Evolutionary conservation across 345 rosid genomes (phyloP), one percentile per base, ranked within the genome.

Genomic region (Microcos paniculata): DNA sequence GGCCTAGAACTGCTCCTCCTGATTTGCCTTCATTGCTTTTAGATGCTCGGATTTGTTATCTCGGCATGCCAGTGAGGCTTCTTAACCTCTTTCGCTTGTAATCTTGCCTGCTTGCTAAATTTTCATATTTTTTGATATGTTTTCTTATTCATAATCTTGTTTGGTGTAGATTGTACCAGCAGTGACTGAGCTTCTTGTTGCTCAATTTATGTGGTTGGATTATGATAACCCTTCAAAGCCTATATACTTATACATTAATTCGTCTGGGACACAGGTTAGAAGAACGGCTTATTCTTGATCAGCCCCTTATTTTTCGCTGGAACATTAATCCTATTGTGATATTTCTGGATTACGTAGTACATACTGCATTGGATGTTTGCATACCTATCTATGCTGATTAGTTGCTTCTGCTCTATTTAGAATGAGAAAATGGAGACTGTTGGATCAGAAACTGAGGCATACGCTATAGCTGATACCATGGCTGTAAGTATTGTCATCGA

Each of bases 391-490:
- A 30, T 48, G 74, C 45, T 74, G 8, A 78, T 65, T 52, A 70
- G 71, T 65, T 46, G 75, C 33, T 56, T 56, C 67, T 33, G 57
- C 80, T 43, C 78, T 43, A 64, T 87, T 70, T 81, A 93, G 99
- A 85, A 93, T 87, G 96, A 88, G 81, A 87, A 90, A 83, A 85
- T 79, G 90, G 92, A 96, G 84, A 85, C 88, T 40, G 98, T 96
- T 78, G 99, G 96, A 71, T 85, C 97, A 56, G 99, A 96, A 81
- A 87, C 94, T 6, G 99, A 91, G 72, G 98, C 98, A 75, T 96
- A 83, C 87, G 94, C 94, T 49, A 91, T 96, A 67, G 98, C 94
- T 67, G 99, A 93, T 73, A 77, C 83, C 6, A 93, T 96, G 86
- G 56, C 81, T 74, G 99, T 92, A 81, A 91, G 99, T 86, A 75